Conservation (phyloP, 495 filamentous ascomycete species). For the Aspergillus funiculosus region DNA sequence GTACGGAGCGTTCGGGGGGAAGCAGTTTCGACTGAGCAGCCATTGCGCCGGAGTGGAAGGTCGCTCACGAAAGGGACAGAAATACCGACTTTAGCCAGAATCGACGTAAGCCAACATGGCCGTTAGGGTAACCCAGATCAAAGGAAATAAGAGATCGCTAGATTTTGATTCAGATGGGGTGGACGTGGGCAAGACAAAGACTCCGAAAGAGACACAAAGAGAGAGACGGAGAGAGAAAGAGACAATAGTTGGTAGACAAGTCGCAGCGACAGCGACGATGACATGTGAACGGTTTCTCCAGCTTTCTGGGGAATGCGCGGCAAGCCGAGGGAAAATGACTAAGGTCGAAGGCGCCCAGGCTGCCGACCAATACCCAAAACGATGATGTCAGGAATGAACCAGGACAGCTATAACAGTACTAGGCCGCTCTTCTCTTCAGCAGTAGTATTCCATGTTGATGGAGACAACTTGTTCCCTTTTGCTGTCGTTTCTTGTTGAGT, state of each 20-base stretch:
- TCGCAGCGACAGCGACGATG: slow-evolving; percentile 1
- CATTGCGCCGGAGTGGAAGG: slow-evolving; percentile 45
- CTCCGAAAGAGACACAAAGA: not conserved
- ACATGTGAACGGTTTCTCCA: slow-evolving; percentile 16
- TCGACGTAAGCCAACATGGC: slow-evolving; percentile 30
- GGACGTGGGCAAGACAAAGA: not conserved
- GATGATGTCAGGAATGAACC: slow-evolving; percentile 8
- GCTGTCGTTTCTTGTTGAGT: too few species aligned
- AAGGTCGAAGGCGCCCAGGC: slow-evolving; percentile 13
- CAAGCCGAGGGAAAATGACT: slow-evolving; percentile 10
- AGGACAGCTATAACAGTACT: too few species aligned
- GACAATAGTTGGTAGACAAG: slow-evolving; percentile 1
- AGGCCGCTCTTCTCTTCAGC: too few species aligned
- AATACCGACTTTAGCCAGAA: slow-evolving; percentile 26
- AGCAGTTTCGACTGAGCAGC: slow-evolving; percentile 76
- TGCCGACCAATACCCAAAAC: not conserved
- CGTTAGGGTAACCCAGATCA: slow-evolving; percentile 2
- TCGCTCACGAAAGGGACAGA: slow-evolving; percentile 17
- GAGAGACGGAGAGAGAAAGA: not conserved
- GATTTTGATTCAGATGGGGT: not conserved
- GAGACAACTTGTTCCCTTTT: too few species aligned
- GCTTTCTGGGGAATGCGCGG: slow-evolving; percentile 4
- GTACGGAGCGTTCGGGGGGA: slow-evolving; percentile 64
- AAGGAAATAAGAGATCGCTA: not conserved
- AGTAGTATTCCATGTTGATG: too few species aligned